Conservation (phyloP, 2,329 filamentous ascomycete species). For the Aspergillus nomiae region DNA sequence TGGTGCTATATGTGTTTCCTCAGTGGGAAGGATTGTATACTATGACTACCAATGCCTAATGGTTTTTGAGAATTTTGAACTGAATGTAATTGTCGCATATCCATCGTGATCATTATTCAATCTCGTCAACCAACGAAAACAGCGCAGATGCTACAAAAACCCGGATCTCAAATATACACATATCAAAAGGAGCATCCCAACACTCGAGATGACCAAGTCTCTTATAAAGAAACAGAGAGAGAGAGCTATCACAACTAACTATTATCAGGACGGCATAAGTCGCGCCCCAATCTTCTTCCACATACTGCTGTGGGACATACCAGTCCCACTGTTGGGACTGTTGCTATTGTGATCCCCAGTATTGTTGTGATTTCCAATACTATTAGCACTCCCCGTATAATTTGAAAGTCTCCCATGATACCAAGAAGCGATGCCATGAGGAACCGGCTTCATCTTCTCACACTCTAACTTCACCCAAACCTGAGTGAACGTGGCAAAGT, state of each 20-base stretch:
- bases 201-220: background rate
- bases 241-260: background rate
- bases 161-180: background rate
- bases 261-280: background rate
- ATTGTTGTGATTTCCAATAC: background rate
- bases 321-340: background rate
- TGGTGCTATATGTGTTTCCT: background rate
- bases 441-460: slow-evolving; percentile 8
- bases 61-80: background rate
- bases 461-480: slow-evolving; percentile 37
- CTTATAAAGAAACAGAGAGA: background rate
- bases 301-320: background rate
- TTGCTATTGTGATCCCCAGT: background rate
- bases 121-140: background rate
- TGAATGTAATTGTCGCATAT: background rate
- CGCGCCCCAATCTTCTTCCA: background rate
- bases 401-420: background rate
- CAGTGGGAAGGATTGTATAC: background rate
- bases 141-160: background rate
- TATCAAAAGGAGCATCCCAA: background rate
- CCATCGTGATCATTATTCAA: background rate
- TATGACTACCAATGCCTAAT: background rate
- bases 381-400: background rate
- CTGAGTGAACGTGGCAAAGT: slow-evolving; percentile 27
- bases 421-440: background rate